phyloP scores from a whole-genome alignment of 805 yeast genomes.

The Starmerella apicola region DNA sequence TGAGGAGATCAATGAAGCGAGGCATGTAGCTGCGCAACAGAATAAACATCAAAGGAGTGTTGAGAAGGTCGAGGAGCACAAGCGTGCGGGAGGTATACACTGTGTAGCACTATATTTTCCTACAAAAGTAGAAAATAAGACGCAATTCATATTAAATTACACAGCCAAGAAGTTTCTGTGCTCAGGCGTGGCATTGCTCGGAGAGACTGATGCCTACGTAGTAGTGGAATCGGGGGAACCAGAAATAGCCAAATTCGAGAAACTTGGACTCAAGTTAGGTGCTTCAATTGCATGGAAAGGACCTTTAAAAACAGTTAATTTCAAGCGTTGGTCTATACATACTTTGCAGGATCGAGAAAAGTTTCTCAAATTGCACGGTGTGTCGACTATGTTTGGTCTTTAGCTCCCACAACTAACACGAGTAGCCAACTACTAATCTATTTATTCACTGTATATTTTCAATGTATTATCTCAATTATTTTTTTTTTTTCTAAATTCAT shows the following conservation, averaged over 20 bases:
- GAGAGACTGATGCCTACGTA: conserved; percentile 38
- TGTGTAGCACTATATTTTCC: conserved; percentile 49
- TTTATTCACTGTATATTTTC: neutral
- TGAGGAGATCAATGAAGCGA: conserved; percentile 42
- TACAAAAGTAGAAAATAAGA: conserved; percentile 48
- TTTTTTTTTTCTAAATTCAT: neutral
- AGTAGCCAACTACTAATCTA: neutral
- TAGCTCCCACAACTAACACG: neutral
- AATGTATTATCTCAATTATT: neutral
- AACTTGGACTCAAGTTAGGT: conserved; percentile 37
- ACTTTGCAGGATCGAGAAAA: conserved; percentile 2
- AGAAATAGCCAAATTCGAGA: conserved; percentile 48
- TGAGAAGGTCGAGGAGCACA: conserved; percentile 36
- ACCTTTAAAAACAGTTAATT: conserved; percentile 38
- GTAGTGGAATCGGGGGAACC: conserved; percentile 66
- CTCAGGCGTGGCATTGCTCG: conserved; percentile 40
- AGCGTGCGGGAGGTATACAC: conserved; percentile 38
- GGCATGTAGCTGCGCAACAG: conserved; percentile 52
- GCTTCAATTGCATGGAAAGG: conserved; percentile 51
- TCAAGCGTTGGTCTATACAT: conserved; percentile 58
- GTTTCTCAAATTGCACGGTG: conserved; percentile 6
- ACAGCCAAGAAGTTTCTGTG: conserved; percentile 65
- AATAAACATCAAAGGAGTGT: conserved; percentile 36
- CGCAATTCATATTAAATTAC: conserved; percentile 59
- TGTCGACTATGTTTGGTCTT: conserved; percentile 3